Evolutionary conservation across 805 yeast species (phyloP).

Genomic region (Starmerella bombi): DNA sequence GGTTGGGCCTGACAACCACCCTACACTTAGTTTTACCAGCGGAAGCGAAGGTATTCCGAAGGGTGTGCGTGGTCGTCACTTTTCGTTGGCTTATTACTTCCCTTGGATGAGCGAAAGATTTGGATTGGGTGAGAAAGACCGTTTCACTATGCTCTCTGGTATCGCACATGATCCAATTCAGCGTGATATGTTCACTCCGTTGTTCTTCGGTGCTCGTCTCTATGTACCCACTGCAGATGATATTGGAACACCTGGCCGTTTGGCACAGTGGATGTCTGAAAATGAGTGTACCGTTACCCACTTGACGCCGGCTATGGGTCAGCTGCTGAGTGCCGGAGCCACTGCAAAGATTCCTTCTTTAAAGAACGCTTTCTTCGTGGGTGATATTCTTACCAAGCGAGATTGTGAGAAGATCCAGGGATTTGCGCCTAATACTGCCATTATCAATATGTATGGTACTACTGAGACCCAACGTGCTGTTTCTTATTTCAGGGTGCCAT

Average conservation of each 20-base stretch:
- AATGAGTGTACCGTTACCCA: constrained; percentile 93
- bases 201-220: constrained; percentile 86
- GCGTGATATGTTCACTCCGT: constrained; percentile 97
- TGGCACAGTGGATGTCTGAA: constrained; percentile 93
- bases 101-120: constrained; percentile 96
- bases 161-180: constrained; percentile 99
- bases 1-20: constrained; percentile 96
- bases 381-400: constrained; percentile 92
- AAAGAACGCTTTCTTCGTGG: constrained; percentile 96
- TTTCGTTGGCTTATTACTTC: constrained; percentile 90
- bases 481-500: constrained; percentile 78
- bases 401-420: constrained; percentile 90
- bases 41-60: constrained; percentile 98
- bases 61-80: constrained; percentile 97
- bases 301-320: constrained; percentile 99
- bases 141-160: constrained; percentile 94
- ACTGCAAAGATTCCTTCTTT: constrained; percentile 67
- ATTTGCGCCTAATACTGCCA: constrained; percentile 74
- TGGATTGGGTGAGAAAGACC: constrained; percentile 62
- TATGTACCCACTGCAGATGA: constrained; percentile 93
- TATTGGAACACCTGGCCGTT: constrained; percentile 94
- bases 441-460: constrained; percentile 98
- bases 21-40: constrained; percentile 90
- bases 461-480: constrained; percentile 99
- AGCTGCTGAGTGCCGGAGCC: constrained; percentile 89